A percentile compares a stretch with the other conserved stretches of the same genome.
phyloP scores from a whole-genome alignment of 2,329 filamentous ascomycete genomes.

The Akanthomyces uredinophilus region DNA sequence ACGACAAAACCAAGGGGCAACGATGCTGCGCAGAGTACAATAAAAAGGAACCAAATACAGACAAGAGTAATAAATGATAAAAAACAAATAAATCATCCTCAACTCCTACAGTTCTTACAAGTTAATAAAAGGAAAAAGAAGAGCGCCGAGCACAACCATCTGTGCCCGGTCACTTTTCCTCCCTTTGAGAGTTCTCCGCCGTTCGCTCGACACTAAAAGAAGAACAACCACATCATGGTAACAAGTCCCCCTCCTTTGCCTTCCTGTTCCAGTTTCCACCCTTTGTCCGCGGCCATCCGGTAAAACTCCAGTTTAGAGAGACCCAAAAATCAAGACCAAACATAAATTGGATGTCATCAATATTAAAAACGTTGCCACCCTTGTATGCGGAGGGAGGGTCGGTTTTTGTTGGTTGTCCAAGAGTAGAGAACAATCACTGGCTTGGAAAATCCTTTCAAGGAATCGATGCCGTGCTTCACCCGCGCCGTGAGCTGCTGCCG shows the following conservation, averaged over 20 bases:
- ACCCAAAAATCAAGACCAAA: constrained; percentile 6
- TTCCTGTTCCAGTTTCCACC: constrained; percentile 1
- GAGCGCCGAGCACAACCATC: neutral
- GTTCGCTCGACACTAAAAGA: constrained; percentile 8
- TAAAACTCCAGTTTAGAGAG: constrained; percentile 12
- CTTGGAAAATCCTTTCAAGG: neutral
- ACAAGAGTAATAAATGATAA: neutral
- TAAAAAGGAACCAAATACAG: constrained; percentile 4
- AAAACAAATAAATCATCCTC: constrained; percentile 14
- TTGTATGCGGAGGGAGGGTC: no score
- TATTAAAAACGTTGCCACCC: neutral
- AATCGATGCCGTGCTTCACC: neutral
- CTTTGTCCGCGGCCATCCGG: constrained; percentile 1
- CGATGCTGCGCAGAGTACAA: constrained; percentile 15
- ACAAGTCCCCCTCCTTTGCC: neutral
- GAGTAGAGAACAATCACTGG: neutral
- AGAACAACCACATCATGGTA: neutral
- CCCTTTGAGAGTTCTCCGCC: neutral
- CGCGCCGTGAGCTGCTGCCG: constrained; percentile 2
- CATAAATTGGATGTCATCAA: constrained; percentile 9
- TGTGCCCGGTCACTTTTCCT: neutral
- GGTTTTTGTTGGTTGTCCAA: neutral
- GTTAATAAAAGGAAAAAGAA: neutral
- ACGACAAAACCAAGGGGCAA: neutral
- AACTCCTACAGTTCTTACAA: constrained; percentile 17